phyloP scores from a whole-genome alignment of 1,139 yeast genomes.

The Nakaseomyces sp. region DNA sequence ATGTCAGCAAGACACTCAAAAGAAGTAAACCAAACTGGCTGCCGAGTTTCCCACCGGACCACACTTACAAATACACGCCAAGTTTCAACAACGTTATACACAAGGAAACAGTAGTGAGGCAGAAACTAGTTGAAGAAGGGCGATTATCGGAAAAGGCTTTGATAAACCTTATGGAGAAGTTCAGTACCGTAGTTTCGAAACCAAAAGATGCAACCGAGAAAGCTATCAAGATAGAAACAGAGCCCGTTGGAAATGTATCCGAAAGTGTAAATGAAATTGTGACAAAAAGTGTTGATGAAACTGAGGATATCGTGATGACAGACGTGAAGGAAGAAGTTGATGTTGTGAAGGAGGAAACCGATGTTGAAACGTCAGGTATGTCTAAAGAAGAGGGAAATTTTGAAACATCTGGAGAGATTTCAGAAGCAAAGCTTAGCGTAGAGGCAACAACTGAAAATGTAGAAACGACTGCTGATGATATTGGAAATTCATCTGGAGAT shows the following conservation, averaged over 20 bases:
- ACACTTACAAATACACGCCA: conserved; percentile 75
- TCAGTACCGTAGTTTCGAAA: neutral
- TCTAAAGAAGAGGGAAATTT: too few relatives aligned
- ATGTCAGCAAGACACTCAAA: neutral
- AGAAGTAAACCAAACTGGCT: conserved; percentile 46
- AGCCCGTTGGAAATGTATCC: neutral
- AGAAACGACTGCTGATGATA: too few relatives aligned
- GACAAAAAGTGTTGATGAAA: too few relatives aligned
- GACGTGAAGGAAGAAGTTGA: neutral
- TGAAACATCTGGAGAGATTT: too few relatives aligned
- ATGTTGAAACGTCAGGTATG: too few relatives aligned
- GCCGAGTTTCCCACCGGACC: conserved; percentile 88
- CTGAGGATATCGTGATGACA: neutral
- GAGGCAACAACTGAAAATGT: too few relatives aligned
- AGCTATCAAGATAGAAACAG: neutral
- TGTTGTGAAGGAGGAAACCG: neutral
- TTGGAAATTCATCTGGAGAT: too few relatives aligned
- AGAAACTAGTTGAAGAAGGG: conserved; percentile 70
- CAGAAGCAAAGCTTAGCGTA: too few relatives aligned
- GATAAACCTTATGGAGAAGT: conserved; percentile 37
- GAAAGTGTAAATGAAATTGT: too few relatives aligned
- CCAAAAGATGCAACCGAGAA: too few relatives aligned
- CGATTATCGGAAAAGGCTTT: conserved; percentile 71
- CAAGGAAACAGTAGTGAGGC: conserved; percentile 63
- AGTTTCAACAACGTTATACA: conserved; percentile 53